These are phyloP conservation scores for Pyrenopolyporus hunteri DNA, from an alignment of 495 filamentous ascomycete species.

Conservation along the genomic window DNA sequence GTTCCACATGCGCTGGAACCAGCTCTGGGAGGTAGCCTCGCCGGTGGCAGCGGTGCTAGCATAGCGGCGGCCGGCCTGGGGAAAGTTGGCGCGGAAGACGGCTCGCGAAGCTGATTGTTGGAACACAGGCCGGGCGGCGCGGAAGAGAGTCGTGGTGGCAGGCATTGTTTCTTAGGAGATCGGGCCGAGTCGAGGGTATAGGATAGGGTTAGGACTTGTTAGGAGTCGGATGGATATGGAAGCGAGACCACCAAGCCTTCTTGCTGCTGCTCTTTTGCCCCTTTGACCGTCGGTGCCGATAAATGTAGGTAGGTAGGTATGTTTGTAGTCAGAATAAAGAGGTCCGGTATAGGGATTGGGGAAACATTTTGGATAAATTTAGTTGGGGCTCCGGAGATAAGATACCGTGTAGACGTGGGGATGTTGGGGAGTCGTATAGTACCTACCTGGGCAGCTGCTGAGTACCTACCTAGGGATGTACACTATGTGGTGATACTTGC, in stretches of 20 bases:
- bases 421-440: not conserved
- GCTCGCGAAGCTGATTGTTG: constrained; percentile 44
- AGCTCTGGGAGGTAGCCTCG: constrained; percentile 56
- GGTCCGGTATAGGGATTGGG: not conserved
- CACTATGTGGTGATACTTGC: too few species aligned
- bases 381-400: constrained; percentile 38
- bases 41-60: constrained; percentile 63
- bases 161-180: constrained; percentile 41
- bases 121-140: constrained; percentile 59
- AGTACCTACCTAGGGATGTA: too few species aligned
- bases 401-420: too few species aligned
- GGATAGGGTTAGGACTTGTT: constrained; percentile 3
- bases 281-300: constrained; percentile 1
- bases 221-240: constrained; percentile 6
- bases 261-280: not conserved
- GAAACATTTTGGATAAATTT: constrained; percentile 23
- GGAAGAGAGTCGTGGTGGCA: constrained; percentile 48
- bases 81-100: constrained; percentile 57
- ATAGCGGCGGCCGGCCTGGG: constrained; percentile 64
- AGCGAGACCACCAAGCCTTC: constrained; percentile 8
- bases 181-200: not conserved
- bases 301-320: too few species aligned
- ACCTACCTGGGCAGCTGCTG: not conserved
- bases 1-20: constrained; percentile 78
- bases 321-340: constrained; percentile 24